Evolutionary conservation across 495 filamentous ascomycete species (phyloP), one percentile per base, ranked within the genome.

Genomic region (Xylaria sp.): DNA sequence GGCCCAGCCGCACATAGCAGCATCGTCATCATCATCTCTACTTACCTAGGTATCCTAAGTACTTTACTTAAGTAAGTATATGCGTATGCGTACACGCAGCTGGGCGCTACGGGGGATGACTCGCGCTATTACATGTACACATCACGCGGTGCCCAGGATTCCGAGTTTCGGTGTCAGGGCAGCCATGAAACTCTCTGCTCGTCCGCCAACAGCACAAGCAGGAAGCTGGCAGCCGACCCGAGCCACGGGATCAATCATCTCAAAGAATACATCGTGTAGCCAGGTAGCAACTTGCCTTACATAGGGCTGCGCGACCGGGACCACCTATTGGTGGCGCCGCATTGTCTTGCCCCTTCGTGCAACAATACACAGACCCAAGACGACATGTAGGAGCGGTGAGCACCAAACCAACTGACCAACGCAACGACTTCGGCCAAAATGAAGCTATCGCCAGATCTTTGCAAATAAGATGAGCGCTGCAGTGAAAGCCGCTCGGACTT

Each of bases 361-460:
- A 44, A 70, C 68, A 63, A 63, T 35, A 31, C 68, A 62, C 58
- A 43, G 43, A 50, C 41, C 67, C 31, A 41, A 61, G 44, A 44
- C 63, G 68, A 69, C 67, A 19, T 69, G 67, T 61, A 44, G 68
- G 44, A 70, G 68, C 68, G 68, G 68, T 70, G 68, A 70, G 68
- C 40, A n/a, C 50, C 50, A 59, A 29, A 55, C 64, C 58, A 59
- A 29, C 19, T 0, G 3, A 29, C 29, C 52, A 68, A 21, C 52
- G n/a, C 52, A 44, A 59, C 40, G 44, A 40, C 15, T 53, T 43
- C 35, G 12, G 41, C 31, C 44, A 35, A 63, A 63, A 3, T 63
- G 68, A 70, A 55, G 68, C n/a, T 46, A 70, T 70, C 68, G 43
- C 40, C 58, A 55, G 57, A 59, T 59, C 19, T 35, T 59, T 59